Evolutionary conservation across 345 rosid genomes (phyloP), one percentile per base, ranked within the genome.

Genomic region (Barbarea vulgaris): DNA sequence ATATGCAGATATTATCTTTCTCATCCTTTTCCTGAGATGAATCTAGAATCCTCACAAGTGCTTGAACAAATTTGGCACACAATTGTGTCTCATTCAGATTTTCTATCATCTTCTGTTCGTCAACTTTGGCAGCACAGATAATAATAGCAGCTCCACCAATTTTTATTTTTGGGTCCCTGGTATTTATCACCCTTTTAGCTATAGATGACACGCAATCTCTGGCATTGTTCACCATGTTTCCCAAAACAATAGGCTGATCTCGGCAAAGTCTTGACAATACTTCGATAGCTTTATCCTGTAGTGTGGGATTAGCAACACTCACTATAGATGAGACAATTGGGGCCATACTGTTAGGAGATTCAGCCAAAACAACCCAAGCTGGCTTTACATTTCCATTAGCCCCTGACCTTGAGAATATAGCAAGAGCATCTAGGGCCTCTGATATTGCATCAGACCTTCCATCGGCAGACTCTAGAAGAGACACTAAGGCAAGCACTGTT

Each of bases 201-300:
- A 93, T 59, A 68, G 89, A 85, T 25, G 85, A 48, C 55, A 89
- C 75, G 51, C 99, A 96, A 70, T 84, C 96, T 77, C 86, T 78
- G 75, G 96, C 79, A 64, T 73, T 57, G 67, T 76, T 83, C 73
- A 96, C 81, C 63, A 89, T 82, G 10, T 89, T 91, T 72, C 99
- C 99, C 75, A 96, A 79, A 77, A 84, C 87, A 75, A 83, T 75
- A 80, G 92, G 83, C 83, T 91, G 97, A 78, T 85, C 98, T 56
- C 82, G 84, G 82, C 96, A 93, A 81, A 96, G 91, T 72, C 92
- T 83, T 37, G 99, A 89, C 77, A 89, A 76, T 63, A 96, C 83
- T 80, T 96, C 98, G 76, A 96, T 86, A 68, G 97, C 99, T 82
- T 93, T 91, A 75, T 96, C 99, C 88, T 93, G 98, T 74, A 89